A percentile compares a stretch with the other conserved stretches of the same genome.
phyloP scores from a whole-genome alignment of 176 grass and related monocot species.

The Aegilops umbellulata region DNA sequence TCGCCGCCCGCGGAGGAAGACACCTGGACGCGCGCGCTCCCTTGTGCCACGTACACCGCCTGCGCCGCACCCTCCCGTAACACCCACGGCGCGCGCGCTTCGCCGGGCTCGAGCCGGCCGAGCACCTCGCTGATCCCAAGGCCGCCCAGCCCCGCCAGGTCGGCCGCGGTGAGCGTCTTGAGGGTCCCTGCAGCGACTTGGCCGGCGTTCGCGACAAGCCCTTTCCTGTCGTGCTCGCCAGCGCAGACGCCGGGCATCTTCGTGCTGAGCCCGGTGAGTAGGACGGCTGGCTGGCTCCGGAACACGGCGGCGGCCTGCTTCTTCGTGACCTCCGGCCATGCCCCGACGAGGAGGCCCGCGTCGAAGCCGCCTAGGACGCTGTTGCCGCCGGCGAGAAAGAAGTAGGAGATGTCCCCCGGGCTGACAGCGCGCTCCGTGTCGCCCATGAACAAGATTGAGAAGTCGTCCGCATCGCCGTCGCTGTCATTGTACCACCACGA shows the following conservation, averaged over 20 bases:
- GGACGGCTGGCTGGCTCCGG: background rate
- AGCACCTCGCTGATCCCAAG: constrained; percentile 2
- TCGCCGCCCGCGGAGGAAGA: background rate
- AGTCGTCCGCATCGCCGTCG: background rate
- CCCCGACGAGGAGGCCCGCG: background rate
- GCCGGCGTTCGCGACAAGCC: constrained; percentile 4
- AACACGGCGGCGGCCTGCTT: background rate
- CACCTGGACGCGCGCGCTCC: constrained; percentile 26
- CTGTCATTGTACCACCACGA: constrained; percentile 38
- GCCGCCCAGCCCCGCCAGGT: background rate
- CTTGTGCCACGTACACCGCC: constrained; percentile 9
- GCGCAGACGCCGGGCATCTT: constrained; percentile 2
- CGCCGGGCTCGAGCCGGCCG: constrained; percentile 5
- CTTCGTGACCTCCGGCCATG: background rate
- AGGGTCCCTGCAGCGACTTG: background rate
- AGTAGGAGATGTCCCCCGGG: constrained; percentile 16
- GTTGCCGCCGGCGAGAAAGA: constrained; percentile 19
- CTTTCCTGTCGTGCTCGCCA: background rate
- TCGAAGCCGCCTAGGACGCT: background rate
- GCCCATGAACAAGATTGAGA: constrained; percentile 16
- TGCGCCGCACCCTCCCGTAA: constrained; percentile 14
- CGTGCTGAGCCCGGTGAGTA: background rate
- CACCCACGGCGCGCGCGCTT: background rate
- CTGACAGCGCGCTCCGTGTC: background rate
- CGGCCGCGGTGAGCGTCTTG: background rate